phyloP scores from a whole-genome alignment of 768 basidiomycete species.

The Stropharia rugosoannulata region DNA sequence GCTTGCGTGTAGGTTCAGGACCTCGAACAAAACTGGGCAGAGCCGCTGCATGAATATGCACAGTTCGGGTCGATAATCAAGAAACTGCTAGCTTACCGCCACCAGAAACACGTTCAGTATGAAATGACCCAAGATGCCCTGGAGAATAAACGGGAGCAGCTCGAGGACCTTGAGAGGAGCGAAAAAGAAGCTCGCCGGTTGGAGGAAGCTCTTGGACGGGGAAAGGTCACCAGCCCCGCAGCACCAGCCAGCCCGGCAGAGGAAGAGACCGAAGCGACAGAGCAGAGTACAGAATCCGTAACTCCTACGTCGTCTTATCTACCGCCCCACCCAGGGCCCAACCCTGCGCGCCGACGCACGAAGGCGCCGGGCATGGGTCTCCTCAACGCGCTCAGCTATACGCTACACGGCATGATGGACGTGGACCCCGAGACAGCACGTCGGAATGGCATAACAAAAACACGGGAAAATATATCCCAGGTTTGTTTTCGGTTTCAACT shows the following conservation, averaged over 20 bases:
- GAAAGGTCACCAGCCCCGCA: conserved; percentile 30
- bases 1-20: conserved; percentile 70
- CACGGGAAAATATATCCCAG: conserved; percentile 92
- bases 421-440: conserved; percentile 96
- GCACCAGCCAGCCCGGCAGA: conserved; percentile 27
- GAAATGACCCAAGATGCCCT: conserved; percentile 95
- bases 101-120: conserved; percentile 97
- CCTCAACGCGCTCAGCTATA: conserved; percentile 89
- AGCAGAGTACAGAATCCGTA: conserved; percentile 34
- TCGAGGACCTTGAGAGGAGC: conserved; percentile 90
- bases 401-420: conserved; percentile 98
- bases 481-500: conserved; percentile 40
- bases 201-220: conserved; percentile 80
- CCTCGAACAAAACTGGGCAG: conserved; percentile 92
- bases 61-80: conserved; percentile 96
- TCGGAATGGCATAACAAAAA: conserved; percentile 91
- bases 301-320: conserved; percentile 46
- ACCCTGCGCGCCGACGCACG: conserved; percentile 53
- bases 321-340: conserved; percentile 81
- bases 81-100: conserved; percentile 89
- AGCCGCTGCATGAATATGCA: conserved; percentile 92
- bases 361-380: conserved; percentile 82
- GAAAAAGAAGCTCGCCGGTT: conserved; percentile 88
- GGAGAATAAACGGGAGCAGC: conserved; percentile 77
- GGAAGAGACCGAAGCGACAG: conserved; percentile 28